A percentile compares a stretch with the other conserved stretches of the same genome.
Evolutionary conservation across 2,329 filamentous ascomycete species (phyloP).

Genomic region (Diaporthe ilicicola): DNA sequence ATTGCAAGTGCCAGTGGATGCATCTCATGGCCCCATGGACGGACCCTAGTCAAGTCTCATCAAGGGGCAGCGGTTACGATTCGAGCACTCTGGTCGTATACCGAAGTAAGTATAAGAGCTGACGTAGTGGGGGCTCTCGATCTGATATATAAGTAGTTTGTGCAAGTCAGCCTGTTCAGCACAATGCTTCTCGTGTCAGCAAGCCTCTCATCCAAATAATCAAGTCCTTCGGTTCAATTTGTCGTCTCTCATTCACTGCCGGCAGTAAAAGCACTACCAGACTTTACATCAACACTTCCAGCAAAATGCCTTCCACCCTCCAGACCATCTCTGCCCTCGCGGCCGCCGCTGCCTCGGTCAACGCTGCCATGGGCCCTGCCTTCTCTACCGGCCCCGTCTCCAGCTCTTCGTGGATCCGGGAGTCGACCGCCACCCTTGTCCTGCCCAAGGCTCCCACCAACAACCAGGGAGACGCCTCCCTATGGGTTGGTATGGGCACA

Average conservation of each 20-base stretch:
- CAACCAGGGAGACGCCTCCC: constrained; percentile 47
- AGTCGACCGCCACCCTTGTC: constrained; percentile 52
- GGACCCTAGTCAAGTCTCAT: constrained; percentile 10
- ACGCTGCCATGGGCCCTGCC: constrained; percentile 46
- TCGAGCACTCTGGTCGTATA: not conserved
- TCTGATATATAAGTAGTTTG: constrained; percentile 1
- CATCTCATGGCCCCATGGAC: not conserved
- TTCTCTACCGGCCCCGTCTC: constrained; percentile 55
- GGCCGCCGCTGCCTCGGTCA: constrained; percentile 34
- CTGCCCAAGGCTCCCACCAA: constrained; percentile 49
- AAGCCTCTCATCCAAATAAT: constrained; percentile 4
- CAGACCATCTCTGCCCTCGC: constrained; percentile 28
- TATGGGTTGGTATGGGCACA: constrained; percentile 60
- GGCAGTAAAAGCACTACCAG: constrained; percentile 22
- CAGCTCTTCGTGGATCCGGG: constrained; percentile 50
- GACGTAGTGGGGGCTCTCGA: not conserved
- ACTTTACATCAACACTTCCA: not conserved
- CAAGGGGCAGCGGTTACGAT: constrained; percentile 14
- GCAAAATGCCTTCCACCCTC: constrained; percentile 25
- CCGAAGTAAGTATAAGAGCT: not conserved
- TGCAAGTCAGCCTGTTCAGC: not conserved
- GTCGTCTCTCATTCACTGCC: constrained; percentile 27
- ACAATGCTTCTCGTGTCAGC: not conserved
- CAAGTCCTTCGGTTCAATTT: constrained; percentile 1
- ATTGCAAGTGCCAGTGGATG: constrained; percentile 11